A percentile compares a stretch with the other conserved stretches of the same genome.
Evolutionary conservation across 805 yeast genomes (phyloP).

Genomic region (Cyberlindnera xishuangbannaensis): DNA sequence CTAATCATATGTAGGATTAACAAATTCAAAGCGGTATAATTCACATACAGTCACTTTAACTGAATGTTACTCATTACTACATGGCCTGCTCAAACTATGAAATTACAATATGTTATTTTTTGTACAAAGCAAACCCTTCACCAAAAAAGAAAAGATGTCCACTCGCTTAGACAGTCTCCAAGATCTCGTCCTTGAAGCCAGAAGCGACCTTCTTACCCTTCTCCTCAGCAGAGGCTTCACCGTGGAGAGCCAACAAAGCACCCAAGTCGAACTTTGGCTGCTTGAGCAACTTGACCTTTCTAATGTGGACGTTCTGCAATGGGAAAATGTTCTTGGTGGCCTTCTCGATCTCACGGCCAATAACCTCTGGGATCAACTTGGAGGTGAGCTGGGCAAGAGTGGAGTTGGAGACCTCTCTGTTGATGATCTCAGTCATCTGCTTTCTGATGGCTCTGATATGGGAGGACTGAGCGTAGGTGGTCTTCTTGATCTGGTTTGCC

Average conservation of each 20-base stretch:
- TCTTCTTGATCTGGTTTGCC: slow-evolving; percentile 95
- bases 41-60: no score
- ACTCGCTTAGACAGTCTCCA: slow-evolving; percentile 79
- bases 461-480: slow-evolving; percentile 96
- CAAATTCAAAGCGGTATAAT: no score
- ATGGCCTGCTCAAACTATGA: slow-evolving; percentile 11
- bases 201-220: slow-evolving; percentile 90
- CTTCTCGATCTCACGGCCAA: slow-evolving; percentile 97
- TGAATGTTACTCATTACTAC: no score
- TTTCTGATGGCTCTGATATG: slow-evolving; percentile 82
- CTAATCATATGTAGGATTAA: no score
- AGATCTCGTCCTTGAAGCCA: slow-evolving; percentile 98
- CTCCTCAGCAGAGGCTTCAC: slow-evolving; percentile 90
- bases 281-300: slow-evolving; percentile 97
- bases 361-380: slow-evolving; percentile 97
- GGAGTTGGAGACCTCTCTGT: slow-evolving; percentile 91
- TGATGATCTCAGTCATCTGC: slow-evolving; percentile 93
- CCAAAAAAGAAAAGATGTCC: slow-evolving; percentile 2
- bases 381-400: slow-evolving; percentile 95
- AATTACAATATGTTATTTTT: slow-evolving; percentile 12
- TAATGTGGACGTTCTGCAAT: slow-evolving; percentile 96
- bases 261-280: slow-evolving; percentile 99
- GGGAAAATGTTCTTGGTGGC: slow-evolving; percentile 93
- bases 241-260: slow-evolving; percentile 93
- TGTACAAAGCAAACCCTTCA: slow-evolving; percentile 9